Base-by-base conservation (phyloP, 768 basidiomycete genomes). In the Lepiota venenata region DNA sequence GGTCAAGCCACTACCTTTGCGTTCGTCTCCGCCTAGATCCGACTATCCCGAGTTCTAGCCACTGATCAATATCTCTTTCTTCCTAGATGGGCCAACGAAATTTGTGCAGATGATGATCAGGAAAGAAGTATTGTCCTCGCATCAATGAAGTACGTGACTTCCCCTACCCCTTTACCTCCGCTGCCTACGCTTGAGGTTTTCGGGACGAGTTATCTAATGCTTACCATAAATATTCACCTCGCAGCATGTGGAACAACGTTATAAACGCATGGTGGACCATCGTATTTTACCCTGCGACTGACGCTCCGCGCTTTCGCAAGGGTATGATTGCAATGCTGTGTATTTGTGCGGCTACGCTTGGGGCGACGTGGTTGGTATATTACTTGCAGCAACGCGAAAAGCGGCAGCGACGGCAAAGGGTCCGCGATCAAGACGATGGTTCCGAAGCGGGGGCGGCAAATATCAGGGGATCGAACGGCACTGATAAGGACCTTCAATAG, bases 1-100 rank as follows among this genome's bases (percentile, higher is more conserved):
- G 87, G 88, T 9, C 89, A 90, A 63, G 89, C 87, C 5, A 82
- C 81, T 15, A 91, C 87, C 21, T 89, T 90, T 61, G 83, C 84
- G 79, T 84, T 58, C 50, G 81, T 72, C 16, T 35, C 27, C 29
- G 37, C 38, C 37, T 41, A 50, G 48, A 14, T 18, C 45, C 21
- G 32, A 29, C 27, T 2, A 15, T n/a, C 47, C 36, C 46, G 35
- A 44, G 56, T 43, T 25, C 56, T 21, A 36, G 18, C 56, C 20
- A 36, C 43, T 29, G 10, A 50, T 38, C 35, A 21, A n/a, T 14
- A 16, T 47, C 21, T 25, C 43, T 50, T 55, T 16, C 11, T 54
- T 39, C 25, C 12, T 58, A 84, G 82, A 12, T 89, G 89, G 88
- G 86, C 87, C n/a, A 91, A 91, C 65, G 84, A 87, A 63, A 78